These are phyloP conservation scores for Cystobasidiaceae sp. DNA, from an alignment of 1,284 basidiomycete species.

Conservation along the genomic window DNA sequence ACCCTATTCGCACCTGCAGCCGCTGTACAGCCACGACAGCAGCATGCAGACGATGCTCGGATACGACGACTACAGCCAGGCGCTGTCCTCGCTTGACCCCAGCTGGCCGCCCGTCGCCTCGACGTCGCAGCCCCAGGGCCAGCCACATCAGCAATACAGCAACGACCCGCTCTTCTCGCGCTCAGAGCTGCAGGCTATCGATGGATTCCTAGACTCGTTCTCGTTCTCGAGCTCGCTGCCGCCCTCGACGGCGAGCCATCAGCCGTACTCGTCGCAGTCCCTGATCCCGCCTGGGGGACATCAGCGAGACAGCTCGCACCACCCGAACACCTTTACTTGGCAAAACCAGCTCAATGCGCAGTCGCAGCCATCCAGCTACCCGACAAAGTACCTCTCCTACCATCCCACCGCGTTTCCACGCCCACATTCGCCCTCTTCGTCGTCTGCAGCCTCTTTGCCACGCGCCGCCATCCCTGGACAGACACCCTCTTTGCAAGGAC, in stretches of 20 bases:
- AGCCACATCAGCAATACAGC: neutral
- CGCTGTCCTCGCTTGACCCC: too few species aligned
- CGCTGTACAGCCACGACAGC: too few species aligned
- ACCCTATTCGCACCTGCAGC: too few species aligned
- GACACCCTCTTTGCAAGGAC: neutral
- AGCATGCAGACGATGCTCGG: too few species aligned
- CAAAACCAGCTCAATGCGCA: neutral
- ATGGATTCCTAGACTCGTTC: constrained; percentile 23
- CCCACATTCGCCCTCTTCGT: neutral
- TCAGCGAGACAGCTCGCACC: too few species aligned
- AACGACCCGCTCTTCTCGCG: constrained; percentile 1
- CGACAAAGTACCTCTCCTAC: neutral
- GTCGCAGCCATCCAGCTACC: too few species aligned
- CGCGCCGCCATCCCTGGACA: neutral
- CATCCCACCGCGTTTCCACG: neutral
- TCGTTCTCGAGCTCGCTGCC: neutral
- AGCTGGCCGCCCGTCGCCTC: too few species aligned
- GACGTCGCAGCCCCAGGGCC: neutral
- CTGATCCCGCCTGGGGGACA: too few species aligned
- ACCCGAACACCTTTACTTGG: too few species aligned
- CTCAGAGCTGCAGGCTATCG: constrained; percentile 19
- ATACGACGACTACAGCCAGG: too few species aligned
- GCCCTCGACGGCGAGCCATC: neutral
- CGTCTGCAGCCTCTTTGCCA: neutral
- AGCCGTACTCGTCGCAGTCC: neutral